phyloP scores from a whole-genome alignment of 1,284 basidiomycete species.

The Singerocomus inundabilis region DNA sequence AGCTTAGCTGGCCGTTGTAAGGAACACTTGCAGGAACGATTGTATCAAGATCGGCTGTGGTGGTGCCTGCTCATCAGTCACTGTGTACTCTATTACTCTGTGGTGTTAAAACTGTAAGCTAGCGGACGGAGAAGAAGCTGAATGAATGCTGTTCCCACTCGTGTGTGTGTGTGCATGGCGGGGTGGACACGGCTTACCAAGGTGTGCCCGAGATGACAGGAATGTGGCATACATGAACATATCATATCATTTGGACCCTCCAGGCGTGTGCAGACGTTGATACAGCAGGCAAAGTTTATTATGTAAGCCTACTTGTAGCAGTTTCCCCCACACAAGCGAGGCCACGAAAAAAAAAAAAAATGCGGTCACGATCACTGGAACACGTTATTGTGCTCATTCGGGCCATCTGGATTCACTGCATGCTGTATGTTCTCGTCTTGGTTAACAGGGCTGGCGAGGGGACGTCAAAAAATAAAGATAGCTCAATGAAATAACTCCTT shows the following conservation, averaged over 20 bases:
- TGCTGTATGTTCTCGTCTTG: conserved; percentile 15
- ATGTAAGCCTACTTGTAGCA: no score
- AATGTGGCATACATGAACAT: conserved; percentile 28
- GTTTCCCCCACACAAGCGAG: no score
- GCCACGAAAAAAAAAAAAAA: no score
- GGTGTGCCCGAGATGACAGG: conserved; percentile 21
- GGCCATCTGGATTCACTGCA: conserved; percentile 1
- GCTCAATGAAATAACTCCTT: not conserved
- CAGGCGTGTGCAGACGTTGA: conserved; percentile 1
- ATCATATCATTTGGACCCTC: conserved; percentile 13
- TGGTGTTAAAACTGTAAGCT: conserved; percentile 23
- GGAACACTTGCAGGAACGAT: not conserved
- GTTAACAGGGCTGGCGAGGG: conserved; percentile 4
- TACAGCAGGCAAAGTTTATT: no score
- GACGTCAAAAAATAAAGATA: conserved; percentile 6
- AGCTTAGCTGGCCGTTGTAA: conserved; percentile 75
- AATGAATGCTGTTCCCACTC: conserved; percentile 19
- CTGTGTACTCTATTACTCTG: conserved; percentile 1
- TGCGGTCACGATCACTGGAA: conserved; percentile 12
- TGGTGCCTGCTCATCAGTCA: not conserved
- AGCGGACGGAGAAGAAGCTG: conserved; percentile 1
- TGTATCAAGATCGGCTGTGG: conserved; percentile 1
- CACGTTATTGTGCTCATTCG: conserved; percentile 8
- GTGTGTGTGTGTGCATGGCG: conserved; percentile 9
- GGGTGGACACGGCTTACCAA: conserved; percentile 2